A percentile compares a stretch with the other conserved stretches of the same genome.
These are phyloP conservation scores for Escovopsis weberi DNA, from an alignment of 2,329 filamentous ascomycete genomes.

Conservation along the genomic window DNA sequence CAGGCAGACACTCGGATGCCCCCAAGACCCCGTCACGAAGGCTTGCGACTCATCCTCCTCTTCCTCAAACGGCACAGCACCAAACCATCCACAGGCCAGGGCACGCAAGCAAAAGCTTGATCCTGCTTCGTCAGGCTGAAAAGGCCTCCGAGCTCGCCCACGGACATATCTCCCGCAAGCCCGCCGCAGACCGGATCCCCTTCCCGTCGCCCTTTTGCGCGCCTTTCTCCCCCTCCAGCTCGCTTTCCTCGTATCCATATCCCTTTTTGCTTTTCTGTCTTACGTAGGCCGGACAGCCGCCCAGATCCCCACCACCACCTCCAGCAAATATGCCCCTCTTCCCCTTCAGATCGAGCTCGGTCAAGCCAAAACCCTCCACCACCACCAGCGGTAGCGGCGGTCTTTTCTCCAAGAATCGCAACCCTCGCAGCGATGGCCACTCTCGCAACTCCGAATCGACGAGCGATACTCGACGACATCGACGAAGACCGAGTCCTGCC, in stretches of 20 bases:
- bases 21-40: too few relatives aligned
- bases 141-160: not conserved
- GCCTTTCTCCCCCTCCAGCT: not conserved
- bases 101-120: too few relatives aligned
- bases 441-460: not conserved
- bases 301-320: too few relatives aligned
- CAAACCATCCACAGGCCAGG: too few relatives aligned
- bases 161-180: not conserved
- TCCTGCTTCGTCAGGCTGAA: too few relatives aligned
- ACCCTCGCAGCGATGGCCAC: slow-evolving; percentile 1
- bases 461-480: slow-evolving; percentile 2
- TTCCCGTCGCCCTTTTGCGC: not conserved
- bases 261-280: too few relatives aligned
- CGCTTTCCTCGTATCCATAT: not conserved
- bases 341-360: slow-evolving; percentile 6
- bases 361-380: slow-evolving; percentile 2
- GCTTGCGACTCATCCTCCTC: too few relatives aligned
- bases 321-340: slow-evolving; percentile 3
- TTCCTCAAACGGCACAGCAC: too few relatives aligned
- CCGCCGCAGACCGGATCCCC: not conserved
- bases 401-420: slow-evolving; percentile 3
- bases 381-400: not conserved
- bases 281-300: too few relatives aligned
- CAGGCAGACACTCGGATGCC: too few relatives aligned
- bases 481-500: not conserved